These are phyloP conservation scores for Pseudonectria foliicola DNA, from an alignment of 2,329 filamentous ascomycete genomes.

Conservation along the genomic window DNA sequence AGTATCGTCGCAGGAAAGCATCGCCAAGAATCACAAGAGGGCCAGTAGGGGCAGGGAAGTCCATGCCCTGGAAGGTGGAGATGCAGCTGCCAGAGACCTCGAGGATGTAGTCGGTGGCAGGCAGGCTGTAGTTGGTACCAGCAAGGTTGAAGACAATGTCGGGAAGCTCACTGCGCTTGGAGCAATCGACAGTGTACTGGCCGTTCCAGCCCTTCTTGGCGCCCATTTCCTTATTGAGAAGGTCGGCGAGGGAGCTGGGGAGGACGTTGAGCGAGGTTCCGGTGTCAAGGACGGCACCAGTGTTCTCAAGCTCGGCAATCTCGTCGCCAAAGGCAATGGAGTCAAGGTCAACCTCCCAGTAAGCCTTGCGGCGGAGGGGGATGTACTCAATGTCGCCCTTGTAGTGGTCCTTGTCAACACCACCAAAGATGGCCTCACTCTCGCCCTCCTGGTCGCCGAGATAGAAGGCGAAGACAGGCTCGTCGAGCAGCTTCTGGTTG, in stretches of 20 bases:
- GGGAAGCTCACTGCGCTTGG: slow-evolving; percentile 73
- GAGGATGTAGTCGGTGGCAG: slow-evolving; percentile 86
- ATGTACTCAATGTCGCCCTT: slow-evolving; percentile 86
- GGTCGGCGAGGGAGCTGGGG: slow-evolving; percentile 82
- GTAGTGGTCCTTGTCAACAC: slow-evolving; percentile 73
- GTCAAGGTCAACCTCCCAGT: slow-evolving; percentile 98
- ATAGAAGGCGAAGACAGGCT: slow-evolving; percentile 95
- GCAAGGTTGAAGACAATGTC: slow-evolving; percentile 86
- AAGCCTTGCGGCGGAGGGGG: slow-evolving; percentile 94
- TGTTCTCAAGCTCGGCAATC: slow-evolving; percentile 84
- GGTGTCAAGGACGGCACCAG: slow-evolving; percentile 94
- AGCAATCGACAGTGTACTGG: slow-evolving; percentile 91
- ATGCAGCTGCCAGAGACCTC: slow-evolving; percentile 95
- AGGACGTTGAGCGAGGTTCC: slow-evolving; percentile 97
- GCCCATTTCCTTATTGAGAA: slow-evolving; percentile 95
- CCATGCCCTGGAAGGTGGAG: slow-evolving; percentile 96
- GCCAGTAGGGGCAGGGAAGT: slow-evolving; percentile 77
- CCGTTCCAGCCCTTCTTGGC: slow-evolving; percentile 97
- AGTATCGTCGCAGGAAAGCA: slow-evolving; percentile 76
- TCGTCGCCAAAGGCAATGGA: slow-evolving; percentile 82
- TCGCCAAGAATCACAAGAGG: slow-evolving; percentile 93
- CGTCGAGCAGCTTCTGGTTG: slow-evolving; percentile 80
- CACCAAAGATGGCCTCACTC: slow-evolving; percentile 87
- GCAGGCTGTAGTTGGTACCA: slow-evolving; percentile 89
- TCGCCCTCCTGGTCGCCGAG: slow-evolving; percentile 66